A percentile compares a stretch with the other conserved stretches of the same genome.
These are phyloP conservation scores for Trichoderma reesei DNA, from an alignment of 495 filamentous ascomycete genomes.

Conservation along the genomic window DNA sequence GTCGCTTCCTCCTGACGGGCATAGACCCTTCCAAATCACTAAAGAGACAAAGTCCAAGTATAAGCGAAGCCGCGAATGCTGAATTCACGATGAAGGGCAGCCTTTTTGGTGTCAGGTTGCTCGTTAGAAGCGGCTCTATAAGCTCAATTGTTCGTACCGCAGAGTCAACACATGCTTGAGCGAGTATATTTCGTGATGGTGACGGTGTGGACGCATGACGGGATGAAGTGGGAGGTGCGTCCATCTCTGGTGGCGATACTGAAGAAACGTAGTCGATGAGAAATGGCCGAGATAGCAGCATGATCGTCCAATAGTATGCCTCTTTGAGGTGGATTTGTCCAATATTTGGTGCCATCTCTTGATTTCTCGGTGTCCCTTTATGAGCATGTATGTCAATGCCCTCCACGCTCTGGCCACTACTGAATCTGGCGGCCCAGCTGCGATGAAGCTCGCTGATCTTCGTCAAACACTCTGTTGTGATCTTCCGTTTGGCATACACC, in stretches of 20 bases:
- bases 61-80: conserved; percentile 3
- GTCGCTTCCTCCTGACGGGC: neutral
- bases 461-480: conserved; percentile 8
- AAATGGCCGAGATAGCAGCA: conserved; percentile 17
- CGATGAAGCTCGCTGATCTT: conserved; percentile 9
- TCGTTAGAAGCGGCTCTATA: conserved; percentile 5
- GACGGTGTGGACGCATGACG: neutral
- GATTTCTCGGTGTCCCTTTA: neutral
- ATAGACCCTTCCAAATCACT: neutral
- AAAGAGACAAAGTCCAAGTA: conserved; percentile 5
- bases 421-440: conserved; percentile 5
- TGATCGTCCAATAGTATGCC: conserved; percentile 18
- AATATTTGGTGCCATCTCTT: conserved; percentile 7
- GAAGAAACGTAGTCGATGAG: conserved; percentile 12
- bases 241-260: neutral
- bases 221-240: neutral
- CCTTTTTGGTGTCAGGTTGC: neutral
- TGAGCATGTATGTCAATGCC: neutral
- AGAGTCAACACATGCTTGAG: conserved; percentile 15
- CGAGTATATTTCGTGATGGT: conserved; percentile 1
- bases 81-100: conserved; percentile 11
- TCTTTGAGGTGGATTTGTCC: conserved; percentile 14
- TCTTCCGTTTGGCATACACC: conserved; percentile 10
- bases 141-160: conserved; percentile 14
- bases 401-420: neutral